A percentile compares a stretch with the other conserved stretches of the same genome.
phyloP scores from a whole-genome alignment of 2,329 filamentous ascomycete species.

The Aspergillus felis region DNA sequence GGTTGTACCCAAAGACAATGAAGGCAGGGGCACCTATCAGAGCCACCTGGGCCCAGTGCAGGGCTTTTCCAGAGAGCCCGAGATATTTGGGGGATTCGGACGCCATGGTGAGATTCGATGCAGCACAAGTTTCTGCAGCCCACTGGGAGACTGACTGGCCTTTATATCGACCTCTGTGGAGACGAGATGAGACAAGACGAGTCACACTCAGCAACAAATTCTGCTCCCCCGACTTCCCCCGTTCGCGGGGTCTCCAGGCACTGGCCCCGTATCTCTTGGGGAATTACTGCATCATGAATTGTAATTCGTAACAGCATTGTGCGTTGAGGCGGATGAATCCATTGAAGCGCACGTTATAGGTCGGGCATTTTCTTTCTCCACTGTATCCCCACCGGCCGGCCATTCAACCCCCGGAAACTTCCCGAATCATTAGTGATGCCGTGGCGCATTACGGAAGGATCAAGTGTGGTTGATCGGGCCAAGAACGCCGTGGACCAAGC shows the following conservation, averaged over 20 bases:
- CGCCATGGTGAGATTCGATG: background rate
- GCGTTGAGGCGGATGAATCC: background rate
- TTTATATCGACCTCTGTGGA: background rate
- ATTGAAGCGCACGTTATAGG: background rate
- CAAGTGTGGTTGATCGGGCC: background rate
- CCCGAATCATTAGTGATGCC: background rate
- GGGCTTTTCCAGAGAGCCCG: constrained; percentile 6
- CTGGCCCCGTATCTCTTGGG: background rate
- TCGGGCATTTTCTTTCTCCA: background rate
- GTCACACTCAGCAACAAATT: background rate
- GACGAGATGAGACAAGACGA: background rate
- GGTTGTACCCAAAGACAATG: constrained; percentile 25
- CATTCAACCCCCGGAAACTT: background rate
- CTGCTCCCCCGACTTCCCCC: background rate
- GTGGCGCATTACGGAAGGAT: background rate
- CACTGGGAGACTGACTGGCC: background rate
- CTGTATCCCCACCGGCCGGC: background rate
- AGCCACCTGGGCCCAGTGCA: constrained; percentile 18
- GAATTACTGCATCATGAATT: background rate
- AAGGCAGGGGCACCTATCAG: constrained; percentile 23
- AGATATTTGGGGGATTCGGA: background rate
- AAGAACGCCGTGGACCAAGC: background rate
- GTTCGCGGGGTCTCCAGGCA: background rate
- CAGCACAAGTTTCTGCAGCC: background rate
- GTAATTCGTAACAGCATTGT: background rate